Evolutionary conservation across 148 eudicot genomes (phyloP).

Genomic region (Spergularia marina): DNA sequence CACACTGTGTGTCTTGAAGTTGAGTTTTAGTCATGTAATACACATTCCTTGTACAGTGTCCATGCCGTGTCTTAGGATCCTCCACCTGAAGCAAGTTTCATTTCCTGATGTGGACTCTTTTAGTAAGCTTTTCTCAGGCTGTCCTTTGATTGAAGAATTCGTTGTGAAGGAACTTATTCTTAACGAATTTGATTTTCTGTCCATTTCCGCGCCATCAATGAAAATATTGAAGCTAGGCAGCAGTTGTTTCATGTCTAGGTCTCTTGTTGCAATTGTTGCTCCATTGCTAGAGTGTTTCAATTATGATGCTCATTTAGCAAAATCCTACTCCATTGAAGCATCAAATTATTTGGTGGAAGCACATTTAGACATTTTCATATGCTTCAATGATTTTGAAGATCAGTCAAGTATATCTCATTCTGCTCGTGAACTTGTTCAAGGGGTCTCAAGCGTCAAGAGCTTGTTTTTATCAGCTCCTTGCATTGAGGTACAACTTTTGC

Average conservation of each 20-base stretch:
- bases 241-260: neutral
- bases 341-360: neutral
- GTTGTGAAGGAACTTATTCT: neutral
- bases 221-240: neutral
- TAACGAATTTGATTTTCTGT: neutral
- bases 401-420: neutral
- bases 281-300: neutral
- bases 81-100: neutral
- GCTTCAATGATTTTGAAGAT: neutral
- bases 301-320: neutral
- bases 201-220: neutral
- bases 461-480: neutral
- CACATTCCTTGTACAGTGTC: neutral
- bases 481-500: neutral
- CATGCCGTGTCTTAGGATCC: neutral
- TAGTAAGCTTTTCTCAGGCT: neutral
- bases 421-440: neutral
- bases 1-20: neutral
- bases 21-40: neutral
- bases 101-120: neutral
- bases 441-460: neutral
- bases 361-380: neutral
- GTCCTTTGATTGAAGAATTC: neutral
- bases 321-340: neutral
- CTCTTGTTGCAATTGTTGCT: neutral